Conservation (phyloP, 106 monocot species). For the Allium sativum region DNA sequence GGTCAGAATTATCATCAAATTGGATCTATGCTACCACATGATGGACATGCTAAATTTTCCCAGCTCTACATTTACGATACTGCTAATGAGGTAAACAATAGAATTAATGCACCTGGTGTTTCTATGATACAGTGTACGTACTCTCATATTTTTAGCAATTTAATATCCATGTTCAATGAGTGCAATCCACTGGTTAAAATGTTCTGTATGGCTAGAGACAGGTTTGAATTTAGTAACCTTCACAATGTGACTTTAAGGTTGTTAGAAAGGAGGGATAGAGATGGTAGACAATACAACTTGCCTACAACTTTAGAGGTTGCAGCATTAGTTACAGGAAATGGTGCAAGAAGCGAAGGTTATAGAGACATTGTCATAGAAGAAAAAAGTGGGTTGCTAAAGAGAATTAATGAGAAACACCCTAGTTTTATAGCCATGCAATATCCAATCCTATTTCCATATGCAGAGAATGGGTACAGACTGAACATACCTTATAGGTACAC, state of each 20-base stretch:
- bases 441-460: constrained; percentile 17
- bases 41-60: too few relatives aligned
- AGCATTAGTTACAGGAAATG: not conserved
- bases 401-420: constrained; percentile 10
- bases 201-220: not conserved
- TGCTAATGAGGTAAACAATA: too few relatives aligned
- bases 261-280: not conserved
- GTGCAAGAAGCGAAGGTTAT: not conserved
- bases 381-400: not conserved
- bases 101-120: too few relatives aligned
- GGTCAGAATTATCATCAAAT: too few relatives aligned
- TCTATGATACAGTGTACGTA: too few relatives aligned
- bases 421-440: constrained; percentile 17
- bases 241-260: not conserved
- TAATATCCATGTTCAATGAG: too few relatives aligned
- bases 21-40: too few relatives aligned
- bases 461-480: constrained; percentile 11
- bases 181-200: too few relatives aligned
- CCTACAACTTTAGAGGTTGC: not conserved
- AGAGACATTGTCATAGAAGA: constrained; percentile 12
- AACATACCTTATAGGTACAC: not conserved
- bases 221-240: not conserved
- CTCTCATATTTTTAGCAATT: too few relatives aligned
- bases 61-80: too few relatives aligned
- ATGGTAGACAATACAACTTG: not conserved